Conservation (phyloP, 1,284 basidiomycete genomes). For the Moesziomyces sp. region DNA sequence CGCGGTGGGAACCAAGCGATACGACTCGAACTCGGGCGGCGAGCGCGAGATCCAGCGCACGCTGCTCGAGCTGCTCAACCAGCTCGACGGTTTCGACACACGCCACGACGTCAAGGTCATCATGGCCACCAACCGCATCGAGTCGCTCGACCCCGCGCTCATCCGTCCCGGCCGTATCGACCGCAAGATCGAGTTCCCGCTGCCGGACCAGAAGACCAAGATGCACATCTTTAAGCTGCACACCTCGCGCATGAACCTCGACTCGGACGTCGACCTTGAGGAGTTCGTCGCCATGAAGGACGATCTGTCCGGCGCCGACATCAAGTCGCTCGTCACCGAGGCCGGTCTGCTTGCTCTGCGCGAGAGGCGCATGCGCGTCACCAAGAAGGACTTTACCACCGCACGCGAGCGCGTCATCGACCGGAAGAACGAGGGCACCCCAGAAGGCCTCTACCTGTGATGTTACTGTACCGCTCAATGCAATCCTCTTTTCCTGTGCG, state of each 20-base stretch:
- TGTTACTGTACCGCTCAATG: constrained; percentile 5
- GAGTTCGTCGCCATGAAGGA: constrained; percentile 97
- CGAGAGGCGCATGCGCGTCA: constrained; percentile 96
- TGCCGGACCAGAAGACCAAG: constrained; percentile 67
- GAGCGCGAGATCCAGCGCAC: constrained; percentile 70
- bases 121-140: constrained; percentile 88
- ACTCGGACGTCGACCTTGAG: constrained; percentile 92
- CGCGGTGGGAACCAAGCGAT: constrained; percentile 70
- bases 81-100: constrained; percentile 99
- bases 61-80: constrained; percentile 71
- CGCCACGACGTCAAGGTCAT: constrained; percentile 95
- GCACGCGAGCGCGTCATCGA: constrained; percentile 66
- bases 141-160: constrained; percentile 93
- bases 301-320: constrained; percentile 95
- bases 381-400: constrained; percentile 73
- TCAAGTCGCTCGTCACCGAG: constrained; percentile 81
- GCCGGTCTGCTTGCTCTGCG: constrained; percentile 92
- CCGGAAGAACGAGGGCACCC: constrained; percentile 65
- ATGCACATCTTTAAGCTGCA: constrained; percentile 95
- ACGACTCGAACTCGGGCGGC: constrained; percentile 70
- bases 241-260: constrained; percentile 93
- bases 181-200: constrained; percentile 80
- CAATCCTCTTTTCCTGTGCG: background rate
- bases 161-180: constrained; percentile 99
- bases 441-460: constrained; percentile 60